These are phyloP conservation scores for carrot (Daucus carota) DNA, from an alignment of 129 eudicot genomes.

Conservation along the genomic window DNA sequence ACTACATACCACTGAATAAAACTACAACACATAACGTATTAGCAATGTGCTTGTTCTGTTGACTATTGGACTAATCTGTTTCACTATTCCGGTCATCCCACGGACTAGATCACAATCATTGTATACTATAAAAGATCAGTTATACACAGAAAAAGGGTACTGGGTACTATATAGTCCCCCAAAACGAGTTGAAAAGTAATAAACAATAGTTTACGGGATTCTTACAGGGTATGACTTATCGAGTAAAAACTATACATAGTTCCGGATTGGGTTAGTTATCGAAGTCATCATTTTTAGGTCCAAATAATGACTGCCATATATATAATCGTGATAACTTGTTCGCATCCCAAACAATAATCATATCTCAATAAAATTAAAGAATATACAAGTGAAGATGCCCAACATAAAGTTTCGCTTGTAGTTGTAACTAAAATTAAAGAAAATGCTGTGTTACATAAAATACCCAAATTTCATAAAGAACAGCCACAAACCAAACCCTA, in stretches of 20 bases:
- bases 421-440: too few species aligned
- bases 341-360: too few species aligned
- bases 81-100: neutral
- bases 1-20: neutral
- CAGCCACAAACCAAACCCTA: neutral
- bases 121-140: too few species aligned
- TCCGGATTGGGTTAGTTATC: too few species aligned
- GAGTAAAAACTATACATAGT: too few species aligned
- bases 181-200: neutral
- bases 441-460: neutral
- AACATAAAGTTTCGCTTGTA: too few species aligned
- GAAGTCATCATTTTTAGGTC: too few species aligned
- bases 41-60: neutral
- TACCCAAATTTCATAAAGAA: neutral
- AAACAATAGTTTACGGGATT: neutral
- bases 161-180: neutral
- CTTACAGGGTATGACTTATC: neutral
- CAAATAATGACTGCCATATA: too few species aligned
- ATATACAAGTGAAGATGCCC: too few species aligned
- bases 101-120: neutral
- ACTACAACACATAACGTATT: neutral
- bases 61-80: neutral
- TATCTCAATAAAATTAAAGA: too few species aligned
- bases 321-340: too few species aligned
- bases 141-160: neutral